These are phyloP conservation scores for Daedaleopsis sinensis DNA, from an alignment of 768 basidiomycete species.

Conservation along the genomic window DNA sequence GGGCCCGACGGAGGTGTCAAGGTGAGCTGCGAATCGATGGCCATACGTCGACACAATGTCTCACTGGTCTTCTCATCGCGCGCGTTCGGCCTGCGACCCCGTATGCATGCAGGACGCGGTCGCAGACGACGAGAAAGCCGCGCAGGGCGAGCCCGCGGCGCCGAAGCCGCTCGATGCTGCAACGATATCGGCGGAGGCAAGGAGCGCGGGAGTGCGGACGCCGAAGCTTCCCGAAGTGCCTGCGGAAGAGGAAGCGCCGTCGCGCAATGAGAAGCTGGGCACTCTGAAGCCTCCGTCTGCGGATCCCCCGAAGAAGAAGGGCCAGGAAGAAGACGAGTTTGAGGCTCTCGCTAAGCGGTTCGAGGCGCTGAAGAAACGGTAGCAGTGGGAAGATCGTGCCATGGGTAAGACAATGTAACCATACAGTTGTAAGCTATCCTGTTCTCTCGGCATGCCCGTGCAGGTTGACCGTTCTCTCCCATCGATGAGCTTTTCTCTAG, in stretches of 20 bases:
- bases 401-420: slow-evolving; percentile 5
- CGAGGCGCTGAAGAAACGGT: slow-evolving; percentile 85
- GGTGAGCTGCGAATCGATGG: slow-evolving; percentile 38
- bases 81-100: not conserved
- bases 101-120: slow-evolving; percentile 4
- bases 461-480: no score
- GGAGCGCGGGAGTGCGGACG: slow-evolving; percentile 35
- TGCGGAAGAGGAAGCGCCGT: slow-evolving; percentile 46
- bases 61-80: not conserved
- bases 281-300: slow-evolving; percentile 18
- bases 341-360: slow-evolving; percentile 79
- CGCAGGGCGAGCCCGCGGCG: slow-evolving; percentile 1
- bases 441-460: not conserved
- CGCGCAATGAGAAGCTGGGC: slow-evolving; percentile 25
- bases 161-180: slow-evolving; percentile 25
- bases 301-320: slow-evolving; percentile 29
- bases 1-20: slow-evolving; percentile 37
- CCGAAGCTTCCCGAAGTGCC: slow-evolving; percentile 55
- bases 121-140: not conserved
- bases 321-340: slow-evolving; percentile 64
- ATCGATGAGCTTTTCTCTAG: no score
- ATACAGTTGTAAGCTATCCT: not conserved
- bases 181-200: slow-evolving; percentile 32
- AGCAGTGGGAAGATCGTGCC: not conserved
- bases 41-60: not conserved